Base-by-base conservation (phyloP, 208 protist genomes). In the Trypanosoma brucei region DNA sequence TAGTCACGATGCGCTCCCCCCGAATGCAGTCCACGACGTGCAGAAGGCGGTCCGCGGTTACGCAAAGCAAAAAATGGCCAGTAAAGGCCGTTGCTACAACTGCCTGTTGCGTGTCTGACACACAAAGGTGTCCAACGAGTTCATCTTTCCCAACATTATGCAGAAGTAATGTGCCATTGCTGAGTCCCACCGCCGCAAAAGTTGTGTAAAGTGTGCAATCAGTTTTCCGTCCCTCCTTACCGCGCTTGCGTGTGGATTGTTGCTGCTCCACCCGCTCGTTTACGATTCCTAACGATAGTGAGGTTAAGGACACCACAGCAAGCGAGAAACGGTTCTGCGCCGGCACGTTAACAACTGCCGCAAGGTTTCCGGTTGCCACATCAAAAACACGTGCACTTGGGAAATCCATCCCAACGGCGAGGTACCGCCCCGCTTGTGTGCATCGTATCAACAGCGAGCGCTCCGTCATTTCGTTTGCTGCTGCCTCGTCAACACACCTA, bases 351-450 rank as follows among this genome's bases (percentile, higher is more conserved):
- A 91, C 70, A n/a, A 83, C 72, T 8, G 78, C 59, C 1, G 63
- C 76, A 5, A 94, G 73, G 9, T 56, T 31, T 0, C 76, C 81
- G 33, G 76, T 79, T 3, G 72, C 63, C 8, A 83, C 79, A 70
- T 92, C 81, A 70, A 94, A 91, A n/a, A 94, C 82, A 37, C 84
- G 77, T 2, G 82, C 85, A 48, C 60, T 78, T 6, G 88, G 85
- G 70, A 84, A 88, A 65, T 94, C 88, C 48, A 83, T 92, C 36
- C 75, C 88, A 2, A 84, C 55, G 4, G 89, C 79, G 64, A 88
- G 82, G 63, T 89, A 91, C n/a, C 52, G 68, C 35, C 69, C 76
- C 3, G 64, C 67, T 46, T 53, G 48, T 40, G 78, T 85, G 37
- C 68, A 81, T 38, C 83, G 81, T 50, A 94, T 73, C 57, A 91